Conservation (phyloP, 2,329 filamentous ascomycete genomes). For the Lachnellula suecica region DNA sequence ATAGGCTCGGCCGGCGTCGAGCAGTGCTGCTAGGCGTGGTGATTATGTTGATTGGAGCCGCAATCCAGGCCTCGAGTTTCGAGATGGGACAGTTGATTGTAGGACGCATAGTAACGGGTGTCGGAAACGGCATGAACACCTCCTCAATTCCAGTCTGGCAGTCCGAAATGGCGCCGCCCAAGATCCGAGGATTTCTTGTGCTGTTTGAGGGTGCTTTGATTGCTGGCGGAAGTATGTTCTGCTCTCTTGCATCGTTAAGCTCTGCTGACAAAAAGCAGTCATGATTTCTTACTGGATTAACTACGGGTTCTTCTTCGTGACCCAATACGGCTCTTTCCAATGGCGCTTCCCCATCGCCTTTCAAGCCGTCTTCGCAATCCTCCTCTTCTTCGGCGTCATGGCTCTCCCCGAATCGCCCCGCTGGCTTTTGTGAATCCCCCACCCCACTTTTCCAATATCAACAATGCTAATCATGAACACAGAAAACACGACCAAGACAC, state of each 20-base stretch:
- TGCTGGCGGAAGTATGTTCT: not conserved
- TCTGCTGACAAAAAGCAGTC: too few relatives aligned
- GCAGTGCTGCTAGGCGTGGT: not conserved
- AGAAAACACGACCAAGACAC: not conserved
- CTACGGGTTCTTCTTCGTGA: conserved; percentile 61
- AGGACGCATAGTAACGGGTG: conserved; percentile 59
- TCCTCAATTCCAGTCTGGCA: conserved; percentile 68
- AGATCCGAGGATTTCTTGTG: conserved; percentile 62
- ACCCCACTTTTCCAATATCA: not conserved
- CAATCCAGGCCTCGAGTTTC: conserved; percentile 56
- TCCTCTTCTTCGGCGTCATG: conserved; percentile 55
- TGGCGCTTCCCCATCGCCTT: conserved; percentile 59
- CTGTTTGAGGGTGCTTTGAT: not conserved
- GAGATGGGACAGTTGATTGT: conserved; percentile 54
- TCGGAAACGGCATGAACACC: conserved; percentile 64
- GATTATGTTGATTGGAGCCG: not conserved
- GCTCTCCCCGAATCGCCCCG: conserved; percentile 60
- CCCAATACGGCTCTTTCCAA: conserved; percentile 52
- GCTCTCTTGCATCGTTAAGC: too few relatives aligned
- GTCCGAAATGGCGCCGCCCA: conserved; percentile 58
- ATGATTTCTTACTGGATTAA: conserved; percentile 70
- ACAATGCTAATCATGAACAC: not conserved
- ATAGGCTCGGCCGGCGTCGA: not conserved
- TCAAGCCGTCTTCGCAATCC: conserved; percentile 57
- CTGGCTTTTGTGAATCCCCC: conserved; percentile 53